A percentile compares a stretch with the other conserved stretches of the same genome.
Evolutionary conservation across 805 yeast species (phyloP).

Genomic region (Cyberlindnera veronae): DNA sequence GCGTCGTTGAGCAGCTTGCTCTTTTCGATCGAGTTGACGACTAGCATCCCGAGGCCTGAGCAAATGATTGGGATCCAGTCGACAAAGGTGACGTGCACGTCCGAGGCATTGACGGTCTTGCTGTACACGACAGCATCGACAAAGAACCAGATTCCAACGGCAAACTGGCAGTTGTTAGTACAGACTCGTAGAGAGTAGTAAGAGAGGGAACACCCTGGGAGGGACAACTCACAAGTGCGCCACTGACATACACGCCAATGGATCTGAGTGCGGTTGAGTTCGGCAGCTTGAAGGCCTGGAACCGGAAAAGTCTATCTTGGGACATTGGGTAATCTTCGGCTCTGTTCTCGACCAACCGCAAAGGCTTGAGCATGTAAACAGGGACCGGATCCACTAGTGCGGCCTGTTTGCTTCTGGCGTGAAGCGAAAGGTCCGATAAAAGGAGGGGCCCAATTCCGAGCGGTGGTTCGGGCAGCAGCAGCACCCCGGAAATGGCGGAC

Average conservation of each 20-base stretch:
- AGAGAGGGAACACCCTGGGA: no score
- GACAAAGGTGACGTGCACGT: conserved; percentile 82
- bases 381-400: no score
- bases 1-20: conserved; percentile 36
- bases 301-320: conserved; percentile 56
- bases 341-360: conserved; percentile 4
- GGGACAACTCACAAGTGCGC: conserved; percentile 43
- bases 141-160: conserved; percentile 86
- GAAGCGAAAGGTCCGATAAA: conserved; percentile 8
- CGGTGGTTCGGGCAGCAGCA: background rate
- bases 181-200: conserved; percentile 14
- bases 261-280: conserved; percentile 68
- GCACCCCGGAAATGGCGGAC: background rate
- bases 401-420: background rate
- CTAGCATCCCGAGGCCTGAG: conserved; percentile 84
- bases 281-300: conserved; percentile 63
- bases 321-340: conserved; percentile 26
- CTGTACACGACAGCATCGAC: conserved; percentile 87
- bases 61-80: conserved; percentile 96
- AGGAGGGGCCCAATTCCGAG: background rate
- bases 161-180: conserved; percentile 37
- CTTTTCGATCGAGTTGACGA: conserved; percentile 49
- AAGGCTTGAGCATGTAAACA: conserved; percentile 15
- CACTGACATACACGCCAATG: conserved; percentile 72
- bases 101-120: conserved; percentile 78